Evolutionary conservation across 208 protist species (phyloP).

Genomic region (Wallacemonas sp.): DNA sequence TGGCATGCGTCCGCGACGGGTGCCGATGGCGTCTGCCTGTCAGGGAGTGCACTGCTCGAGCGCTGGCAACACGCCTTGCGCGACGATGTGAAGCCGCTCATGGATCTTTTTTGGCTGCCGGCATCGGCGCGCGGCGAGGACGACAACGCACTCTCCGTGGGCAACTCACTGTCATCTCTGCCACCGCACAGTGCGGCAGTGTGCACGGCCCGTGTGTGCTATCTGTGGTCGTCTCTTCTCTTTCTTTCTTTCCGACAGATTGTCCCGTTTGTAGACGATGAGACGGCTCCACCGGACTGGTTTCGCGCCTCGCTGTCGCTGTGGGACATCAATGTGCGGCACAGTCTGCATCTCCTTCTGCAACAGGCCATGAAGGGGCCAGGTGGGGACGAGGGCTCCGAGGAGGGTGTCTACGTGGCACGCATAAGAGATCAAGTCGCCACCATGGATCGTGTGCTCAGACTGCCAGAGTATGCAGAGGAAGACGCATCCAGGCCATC

Average conservation of each 20-base stretch:
- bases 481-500: too few species aligned
- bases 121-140: background rate
- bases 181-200: background rate
- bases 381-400: background rate
- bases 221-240: constrained; percentile 11
- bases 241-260: background rate
- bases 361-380: background rate
- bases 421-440: too few species aligned
- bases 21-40: too few species aligned
- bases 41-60: too few species aligned
- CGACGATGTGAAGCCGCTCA: background rate
- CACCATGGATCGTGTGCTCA: too few species aligned
- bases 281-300: background rate
- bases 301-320: background rate
- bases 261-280: background rate
- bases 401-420: background rate
- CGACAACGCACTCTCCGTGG: background rate
- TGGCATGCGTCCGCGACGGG: background rate
- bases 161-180: background rate
- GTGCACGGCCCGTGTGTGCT: constrained; percentile 4
- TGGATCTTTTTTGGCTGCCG: constrained; percentile 13
- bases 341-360: background rate
- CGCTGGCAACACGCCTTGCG: background rate
- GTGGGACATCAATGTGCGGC: background rate
- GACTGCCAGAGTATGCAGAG: too few species aligned